Base-by-base conservation (phyloP, 129 eudicot genomes). In the Kitagawia praeruptora region DNA sequence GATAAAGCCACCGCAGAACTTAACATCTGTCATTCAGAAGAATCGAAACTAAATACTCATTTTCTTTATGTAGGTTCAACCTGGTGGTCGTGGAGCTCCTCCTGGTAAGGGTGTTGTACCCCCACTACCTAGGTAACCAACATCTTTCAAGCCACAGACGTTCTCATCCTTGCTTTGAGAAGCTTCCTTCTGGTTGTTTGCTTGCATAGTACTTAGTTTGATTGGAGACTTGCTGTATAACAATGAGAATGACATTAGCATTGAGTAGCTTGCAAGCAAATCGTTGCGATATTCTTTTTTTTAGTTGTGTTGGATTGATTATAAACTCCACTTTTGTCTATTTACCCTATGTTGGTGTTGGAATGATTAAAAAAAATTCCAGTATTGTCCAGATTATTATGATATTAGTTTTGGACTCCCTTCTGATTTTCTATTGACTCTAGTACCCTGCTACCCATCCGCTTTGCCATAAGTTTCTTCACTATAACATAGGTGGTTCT, bases 41-140 rank as follows among this genome's bases (percentile, higher is more conserved):
- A 4, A 4, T 51, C 4, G 8, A 4, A 16, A 51, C 18, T 48
- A 48, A 64, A 16, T 51, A 51, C 58, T 51, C 6, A 1, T 31
- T 69, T 70, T 39, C 16, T 16, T 47, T 82, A 74, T 86, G 88
- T 95, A 93, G 98, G 93, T 93, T 72, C 98, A 91, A 85, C 89
- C 93, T 75, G 97, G 95, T 34, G 95, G 97, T 78, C 95, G 90
- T 54, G 90, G 88, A 28, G 91, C 87, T 44, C 80, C 89, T 44
- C 92, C 93, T 46, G 98, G 95, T 40, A 85, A 96, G 84, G 97
- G 98, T 14, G 87, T 40, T 54, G 89, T 78, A 48, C 93, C 93
- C 46, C 93, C 93, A 25, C 88, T 84, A 79, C 72, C 91, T 75
- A 82, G 97, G 84, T 93, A 18, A 80, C 66, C 54, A 61, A 61